phyloP scores from a whole-genome alignment of 2,329 filamentous ascomycete species.

The Hymenoscyphus linearis region DNA sequence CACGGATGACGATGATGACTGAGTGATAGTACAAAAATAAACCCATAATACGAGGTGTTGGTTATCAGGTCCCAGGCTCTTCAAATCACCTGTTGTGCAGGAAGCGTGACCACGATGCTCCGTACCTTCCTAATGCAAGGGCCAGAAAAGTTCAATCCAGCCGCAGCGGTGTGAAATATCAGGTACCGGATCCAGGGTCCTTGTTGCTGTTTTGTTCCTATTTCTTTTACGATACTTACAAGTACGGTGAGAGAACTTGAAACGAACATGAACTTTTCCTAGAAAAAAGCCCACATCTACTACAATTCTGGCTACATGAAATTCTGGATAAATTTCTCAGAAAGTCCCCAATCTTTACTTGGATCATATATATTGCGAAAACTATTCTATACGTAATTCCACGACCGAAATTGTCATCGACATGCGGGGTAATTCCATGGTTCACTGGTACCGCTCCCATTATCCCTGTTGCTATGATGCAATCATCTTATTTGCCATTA shows the following conservation, averaged over 20 bases:
- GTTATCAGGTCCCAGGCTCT: not conserved
- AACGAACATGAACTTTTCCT: no score
- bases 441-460: not conserved
- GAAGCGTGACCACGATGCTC: not conserved
- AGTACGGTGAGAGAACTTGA: not conserved
- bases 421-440: not conserved
- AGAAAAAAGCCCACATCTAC: no score
- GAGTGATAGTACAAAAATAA: conserved; percentile 4
- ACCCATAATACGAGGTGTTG: not conserved
- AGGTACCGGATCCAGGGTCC: not conserved
- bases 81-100: not conserved
- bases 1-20: conserved; percentile 61
- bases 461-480: not conserved
- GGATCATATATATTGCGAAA: not conserved
- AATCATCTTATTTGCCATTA: not conserved
- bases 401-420: not conserved
- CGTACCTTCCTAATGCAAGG: not conserved
- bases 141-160: not conserved
- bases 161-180: not conserved
- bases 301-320: no score
- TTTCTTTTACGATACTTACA: not conserved
- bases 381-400: not conserved
- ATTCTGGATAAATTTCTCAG: no score
- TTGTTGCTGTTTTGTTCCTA: no score
- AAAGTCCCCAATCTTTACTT: no score